Evolutionary conservation across 2,329 filamentous ascomycete genomes (phyloP), one percentile per base, ranked within the genome.

Genomic region (Alternaria incomplexa): DNA sequence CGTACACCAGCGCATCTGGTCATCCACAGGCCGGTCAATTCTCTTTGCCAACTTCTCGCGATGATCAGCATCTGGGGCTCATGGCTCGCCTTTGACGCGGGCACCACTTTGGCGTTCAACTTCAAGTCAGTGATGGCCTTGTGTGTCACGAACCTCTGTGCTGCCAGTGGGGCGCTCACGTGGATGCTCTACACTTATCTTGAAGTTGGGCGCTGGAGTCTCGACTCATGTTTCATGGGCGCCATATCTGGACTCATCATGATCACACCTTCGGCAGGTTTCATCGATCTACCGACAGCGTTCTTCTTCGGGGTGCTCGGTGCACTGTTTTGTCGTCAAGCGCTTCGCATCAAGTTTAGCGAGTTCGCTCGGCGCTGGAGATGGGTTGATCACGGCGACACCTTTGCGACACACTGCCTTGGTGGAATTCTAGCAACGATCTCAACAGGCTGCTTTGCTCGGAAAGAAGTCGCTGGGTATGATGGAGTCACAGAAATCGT

Each of bases 331-430:
- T 85, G 83, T 61, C 80, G 85, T 2, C 85, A 87, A 73, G 84
- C 84, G 13, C 68, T 87, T 55, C 77, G 84, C 1, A 84, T 87
- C 70, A 87, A 87, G 70, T 85, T 83, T 62, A 86, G 83, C 2
- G 80, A 83, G 13, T 75, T 81, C 28, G 85, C 85, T 6, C 73
- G 78, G n/a, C 73, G 78, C 3, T 81, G 80, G 74, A 76, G 81
- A 32, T 87, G 84, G 85, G 85, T 87, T 0, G 85, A 86, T 64
- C 85, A 86, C 63, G 85, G 84, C 1, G 85, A 87, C 69, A 86
- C 84, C 0, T 86, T 86, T 68, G 85, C 85, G 6, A 86, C 84
- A 5, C 85, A 86, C 62, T 86, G 85, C 65, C 75, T 86, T 11
- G 85, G 85, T 17, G 85, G 85, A 0, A 76, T 86, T 6, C 71